phyloP scores from a whole-genome alignment of 345 rosid species.

The Boechera divaricarpa region DNA sequence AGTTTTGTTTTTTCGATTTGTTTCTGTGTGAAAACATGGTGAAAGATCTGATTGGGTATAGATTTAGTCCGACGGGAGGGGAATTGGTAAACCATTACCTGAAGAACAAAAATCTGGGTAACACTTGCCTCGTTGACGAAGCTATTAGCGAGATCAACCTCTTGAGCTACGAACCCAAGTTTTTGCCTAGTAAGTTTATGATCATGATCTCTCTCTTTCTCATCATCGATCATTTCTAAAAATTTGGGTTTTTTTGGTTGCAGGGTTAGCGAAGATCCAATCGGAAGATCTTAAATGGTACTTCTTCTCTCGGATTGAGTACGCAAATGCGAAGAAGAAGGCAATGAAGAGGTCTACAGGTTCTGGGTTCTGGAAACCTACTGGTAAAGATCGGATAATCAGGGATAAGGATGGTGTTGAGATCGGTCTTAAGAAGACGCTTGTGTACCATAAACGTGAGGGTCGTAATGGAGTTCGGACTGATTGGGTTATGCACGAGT shows the following conservation, averaged over 20 bases:
- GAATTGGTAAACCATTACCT: conserved; percentile 38
- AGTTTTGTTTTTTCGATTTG: background rate
- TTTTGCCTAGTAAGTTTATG: conserved; percentile 43
- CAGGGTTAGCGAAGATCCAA: conserved; percentile 26
- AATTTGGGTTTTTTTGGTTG: background rate
- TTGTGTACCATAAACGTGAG: conserved; percentile 40
- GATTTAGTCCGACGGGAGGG: conserved; percentile 37
- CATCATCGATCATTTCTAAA: background rate
- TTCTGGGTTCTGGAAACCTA: conserved; percentile 52
- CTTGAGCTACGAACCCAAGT: conserved; percentile 37
- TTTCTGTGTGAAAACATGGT: conserved; percentile 2
- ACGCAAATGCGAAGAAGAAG: conserved; percentile 13
- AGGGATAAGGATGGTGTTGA: conserved; percentile 3
- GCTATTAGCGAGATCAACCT: conserved; percentile 36
- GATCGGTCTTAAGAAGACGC: conserved; percentile 53
- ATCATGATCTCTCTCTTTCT: background rate
- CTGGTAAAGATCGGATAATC: conserved; percentile 43
- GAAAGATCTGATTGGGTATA: conserved; percentile 18
- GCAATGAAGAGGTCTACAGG: conserved; percentile 39
- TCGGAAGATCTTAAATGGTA: conserved; percentile 45
- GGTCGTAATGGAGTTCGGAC: background rate
- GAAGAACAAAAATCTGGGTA: conserved; percentile 31
- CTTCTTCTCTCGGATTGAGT: conserved; percentile 43
- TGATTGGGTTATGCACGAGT: conserved; percentile 43
- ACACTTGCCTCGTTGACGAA: conserved; percentile 22